phyloP scores from a whole-genome alignment of 768 basidiomycete species.

The Leucogyrophana mollusca region DNA sequence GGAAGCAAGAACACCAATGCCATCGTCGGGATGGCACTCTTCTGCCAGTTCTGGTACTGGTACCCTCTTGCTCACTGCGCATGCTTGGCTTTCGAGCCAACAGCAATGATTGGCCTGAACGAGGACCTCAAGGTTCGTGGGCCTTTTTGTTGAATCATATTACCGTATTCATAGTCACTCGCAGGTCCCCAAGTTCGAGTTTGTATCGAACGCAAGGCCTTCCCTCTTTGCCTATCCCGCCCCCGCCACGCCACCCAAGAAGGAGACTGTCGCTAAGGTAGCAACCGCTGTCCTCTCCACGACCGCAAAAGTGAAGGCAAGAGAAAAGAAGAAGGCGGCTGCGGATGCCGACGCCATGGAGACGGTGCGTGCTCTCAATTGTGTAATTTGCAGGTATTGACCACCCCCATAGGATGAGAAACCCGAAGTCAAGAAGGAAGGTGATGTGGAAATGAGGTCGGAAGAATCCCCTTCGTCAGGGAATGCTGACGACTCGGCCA shows the following conservation, averaged over 20 bases:
- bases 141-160: not conserved
- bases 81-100: constrained; percentile 91
- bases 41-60: constrained; percentile 99
- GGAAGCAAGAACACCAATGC: constrained; percentile 92
- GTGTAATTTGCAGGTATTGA: constrained; percentile 11
- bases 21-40: constrained; percentile 96
- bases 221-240: constrained; percentile 92
- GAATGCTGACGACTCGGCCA: constrained; percentile 52
- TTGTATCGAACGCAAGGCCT: constrained; percentile 85
- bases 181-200: constrained; percentile 94
- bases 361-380: constrained; percentile 47
- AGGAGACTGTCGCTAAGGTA: constrained; percentile 88
- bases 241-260: constrained; percentile 83
- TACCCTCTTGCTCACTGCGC: constrained; percentile 95
- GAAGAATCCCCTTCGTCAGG: constrained; percentile 44
- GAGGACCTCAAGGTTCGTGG: constrained; percentile 73
- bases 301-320: constrained; percentile 94
- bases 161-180: constrained; percentile 2
- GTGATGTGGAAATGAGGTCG: constrained; percentile 80
- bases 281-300: constrained; percentile 95
- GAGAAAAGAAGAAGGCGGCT: constrained; percentile 89
- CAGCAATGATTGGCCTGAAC: constrained; percentile 90
- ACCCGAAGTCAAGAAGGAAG: constrained; percentile 50
- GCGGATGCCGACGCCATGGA: constrained; percentile 84
- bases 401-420: constrained; percentile 48